Evolutionary conservation across 1,284 basidiomycete species (phyloP).

Genomic region (Ganoderma leucocontextum): DNA sequence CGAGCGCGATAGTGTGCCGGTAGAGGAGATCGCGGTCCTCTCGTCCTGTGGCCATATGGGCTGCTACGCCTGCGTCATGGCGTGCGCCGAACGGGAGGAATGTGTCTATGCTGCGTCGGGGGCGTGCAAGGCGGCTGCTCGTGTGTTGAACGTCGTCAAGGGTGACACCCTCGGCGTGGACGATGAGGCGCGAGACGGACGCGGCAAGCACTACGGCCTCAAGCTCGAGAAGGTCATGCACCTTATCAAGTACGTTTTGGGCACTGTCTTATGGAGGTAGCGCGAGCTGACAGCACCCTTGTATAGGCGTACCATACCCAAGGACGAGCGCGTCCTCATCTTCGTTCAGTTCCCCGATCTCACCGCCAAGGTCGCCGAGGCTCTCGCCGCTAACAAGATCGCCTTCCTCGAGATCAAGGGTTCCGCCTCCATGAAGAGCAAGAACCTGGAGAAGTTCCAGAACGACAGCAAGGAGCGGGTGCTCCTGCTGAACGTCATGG

Average conservation of each 20-base stretch:
- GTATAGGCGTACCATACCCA: slow-evolving; percentile 69
- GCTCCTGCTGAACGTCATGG: slow-evolving; percentile 89
- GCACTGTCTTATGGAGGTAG: not conserved
- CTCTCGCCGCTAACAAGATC: slow-evolving; percentile 77
- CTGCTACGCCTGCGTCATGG: slow-evolving; percentile 76
- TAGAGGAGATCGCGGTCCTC: slow-evolving; percentile 81
- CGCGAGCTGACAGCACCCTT: not conserved
- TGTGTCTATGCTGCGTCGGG: slow-evolving; percentile 78
- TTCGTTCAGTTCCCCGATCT: slow-evolving; percentile 96
- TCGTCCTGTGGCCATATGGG: slow-evolving; percentile 93
- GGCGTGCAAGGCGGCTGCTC: slow-evolving; percentile 77
- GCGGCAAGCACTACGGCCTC: slow-evolving; percentile 85
- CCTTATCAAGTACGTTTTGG: slow-evolving; percentile 74
- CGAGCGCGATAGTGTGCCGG: slow-evolving; percentile 59
- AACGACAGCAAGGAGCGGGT: slow-evolving; percentile 79
- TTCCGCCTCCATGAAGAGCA: slow-evolving; percentile 78
- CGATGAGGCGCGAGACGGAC: slow-evolving; percentile 74
- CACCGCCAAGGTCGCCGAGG: slow-evolving; percentile 89
- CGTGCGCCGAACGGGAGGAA: slow-evolving; percentile 79
- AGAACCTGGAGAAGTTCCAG: slow-evolving; percentile 87
- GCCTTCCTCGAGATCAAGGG: slow-evolving; percentile 86
- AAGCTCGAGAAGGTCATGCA: slow-evolving; percentile 89
- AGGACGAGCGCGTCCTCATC: slow-evolving; percentile 84
- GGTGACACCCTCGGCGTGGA: slow-evolving; percentile 87
- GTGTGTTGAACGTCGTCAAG: slow-evolving; percentile 82